A percentile compares a stretch with the other conserved stretches of the same genome.
Conservation (phyloP, 2,329 filamentous ascomycete genomes). For the Penicillium occitanis region DNA sequence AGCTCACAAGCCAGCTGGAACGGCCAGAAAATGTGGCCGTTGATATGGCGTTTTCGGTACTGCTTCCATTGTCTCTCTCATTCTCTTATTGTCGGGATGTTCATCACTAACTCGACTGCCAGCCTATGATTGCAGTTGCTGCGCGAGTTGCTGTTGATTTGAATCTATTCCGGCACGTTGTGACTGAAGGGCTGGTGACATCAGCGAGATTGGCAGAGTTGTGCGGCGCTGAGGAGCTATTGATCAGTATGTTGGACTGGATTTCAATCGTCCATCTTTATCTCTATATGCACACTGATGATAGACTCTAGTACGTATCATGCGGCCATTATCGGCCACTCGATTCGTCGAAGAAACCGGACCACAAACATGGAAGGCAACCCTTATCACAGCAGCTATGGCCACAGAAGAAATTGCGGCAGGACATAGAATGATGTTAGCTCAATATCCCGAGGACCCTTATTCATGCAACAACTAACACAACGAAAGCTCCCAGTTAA, state of each 20-base stretch:
- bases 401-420: slow-evolving; percentile 10
- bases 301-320: slow-evolving; percentile 1
- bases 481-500: background rate
- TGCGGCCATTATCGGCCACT: slow-evolving; percentile 5
- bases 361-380: slow-evolving; percentile 3
- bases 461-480: background rate
- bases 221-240: slow-evolving; percentile 3
- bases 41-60: slow-evolving; percentile 14
- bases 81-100: background rate
- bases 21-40: slow-evolving; percentile 9
- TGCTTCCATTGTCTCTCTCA: background rate
- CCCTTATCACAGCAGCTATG: background rate
- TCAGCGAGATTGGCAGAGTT: slow-evolving; percentile 2
- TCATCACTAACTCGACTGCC: background rate
- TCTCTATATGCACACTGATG: background rate
- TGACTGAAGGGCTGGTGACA: slow-evolving; percentile 2
- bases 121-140: slow-evolving; percentile 9
- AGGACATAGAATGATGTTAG: slow-evolving; percentile 8
- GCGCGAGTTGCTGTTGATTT: slow-evolving; percentile 3
- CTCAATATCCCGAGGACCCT: background rate
- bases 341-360: background rate
- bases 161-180: slow-evolving; percentile 5
- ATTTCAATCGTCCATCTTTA: background rate
- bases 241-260: background rate
- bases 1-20: slow-evolving; percentile 1